Evolutionary conservation across 2,329 filamentous ascomycete genomes (phyloP).

Genomic region (Calonectria honghensis): DNA sequence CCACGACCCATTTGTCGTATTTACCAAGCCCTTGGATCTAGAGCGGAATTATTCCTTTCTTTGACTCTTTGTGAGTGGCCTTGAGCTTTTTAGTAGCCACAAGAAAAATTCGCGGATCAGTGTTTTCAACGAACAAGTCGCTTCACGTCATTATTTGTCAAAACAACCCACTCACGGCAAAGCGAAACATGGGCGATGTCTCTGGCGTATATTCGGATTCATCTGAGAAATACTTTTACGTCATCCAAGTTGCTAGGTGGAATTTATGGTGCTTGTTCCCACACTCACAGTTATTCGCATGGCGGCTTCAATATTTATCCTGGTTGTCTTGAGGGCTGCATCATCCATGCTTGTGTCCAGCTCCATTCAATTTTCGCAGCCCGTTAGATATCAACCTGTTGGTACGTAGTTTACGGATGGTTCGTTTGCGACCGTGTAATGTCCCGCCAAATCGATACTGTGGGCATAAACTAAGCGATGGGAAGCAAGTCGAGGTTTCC

Average conservation of each 20-base stretch:
- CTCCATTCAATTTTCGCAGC: too few relatives aligned
- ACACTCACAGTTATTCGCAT: not conserved
- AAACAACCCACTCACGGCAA: not conserved
- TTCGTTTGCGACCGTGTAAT: too few relatives aligned
- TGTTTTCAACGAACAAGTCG: not conserved
- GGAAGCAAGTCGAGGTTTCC: not conserved
- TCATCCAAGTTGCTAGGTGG: not conserved
- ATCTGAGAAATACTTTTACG: not conserved
- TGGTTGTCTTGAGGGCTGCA: not conserved
- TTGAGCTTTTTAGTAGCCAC: not conserved
- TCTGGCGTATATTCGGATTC: not conserved
- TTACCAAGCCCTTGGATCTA: not conserved
- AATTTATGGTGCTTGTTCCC: not conserved
- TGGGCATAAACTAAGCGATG: too few relatives aligned
- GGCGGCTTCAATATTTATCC: too few relatives aligned
- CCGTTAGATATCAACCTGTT: too few relatives aligned
- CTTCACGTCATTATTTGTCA: not conserved
- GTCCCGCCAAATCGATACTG: too few relatives aligned
- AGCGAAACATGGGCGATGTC: too few relatives aligned
- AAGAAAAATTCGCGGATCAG: not conserved
- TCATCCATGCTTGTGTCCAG: too few relatives aligned
- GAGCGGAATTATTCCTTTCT: not conserved
- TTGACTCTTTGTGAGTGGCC: too few relatives aligned
- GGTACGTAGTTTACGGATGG: too few relatives aligned
- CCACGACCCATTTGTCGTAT: slow-evolving; percentile 1